These are phyloP conservation scores for Syzygium malaccense DNA, from an alignment of 441 rosid species.

Conservation along the genomic window DNA sequence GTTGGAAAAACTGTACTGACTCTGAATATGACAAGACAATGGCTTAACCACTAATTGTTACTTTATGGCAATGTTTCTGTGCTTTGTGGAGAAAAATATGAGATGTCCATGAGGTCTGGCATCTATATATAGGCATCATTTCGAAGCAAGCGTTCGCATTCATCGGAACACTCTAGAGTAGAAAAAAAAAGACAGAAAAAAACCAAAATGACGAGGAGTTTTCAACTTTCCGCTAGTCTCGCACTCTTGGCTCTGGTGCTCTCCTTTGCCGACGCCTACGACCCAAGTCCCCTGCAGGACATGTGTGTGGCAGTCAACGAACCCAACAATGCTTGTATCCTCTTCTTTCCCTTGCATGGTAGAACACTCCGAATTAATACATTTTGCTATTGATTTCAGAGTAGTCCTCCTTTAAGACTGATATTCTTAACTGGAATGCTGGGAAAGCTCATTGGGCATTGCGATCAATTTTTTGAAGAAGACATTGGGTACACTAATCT, in stretches of 20 bases:
- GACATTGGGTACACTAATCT: not conserved
- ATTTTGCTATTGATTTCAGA: not conserved
- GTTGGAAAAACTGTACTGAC: not conserved
- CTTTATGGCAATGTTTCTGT: not conserved
- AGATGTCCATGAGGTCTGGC: not conserved
- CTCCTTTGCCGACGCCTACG: not conserved
- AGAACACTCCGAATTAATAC: not conserved
- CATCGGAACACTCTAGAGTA: not conserved
- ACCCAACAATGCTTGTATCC: not conserved
- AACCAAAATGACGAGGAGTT: not conserved
- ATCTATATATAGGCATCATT: slow-evolving; percentile 6
- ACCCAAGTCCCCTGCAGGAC: slow-evolving; percentile 7
- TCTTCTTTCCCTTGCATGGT: not conserved
- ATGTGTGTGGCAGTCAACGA: not conserved
- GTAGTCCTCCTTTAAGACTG: not conserved
- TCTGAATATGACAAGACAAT: not conserved
- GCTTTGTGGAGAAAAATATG: not conserved
- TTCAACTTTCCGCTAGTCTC: not conserved
- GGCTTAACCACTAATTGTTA: not conserved
- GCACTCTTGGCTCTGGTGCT: not conserved
- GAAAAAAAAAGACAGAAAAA: no score
- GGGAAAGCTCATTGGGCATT: not conserved
- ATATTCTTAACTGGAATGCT: not conserved
- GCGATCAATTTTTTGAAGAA: not conserved
- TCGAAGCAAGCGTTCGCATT: not conserved